Conservation (phyloP, 225 moss, liverwort and hornwort species). For the Bryum argenteum region DNA sequence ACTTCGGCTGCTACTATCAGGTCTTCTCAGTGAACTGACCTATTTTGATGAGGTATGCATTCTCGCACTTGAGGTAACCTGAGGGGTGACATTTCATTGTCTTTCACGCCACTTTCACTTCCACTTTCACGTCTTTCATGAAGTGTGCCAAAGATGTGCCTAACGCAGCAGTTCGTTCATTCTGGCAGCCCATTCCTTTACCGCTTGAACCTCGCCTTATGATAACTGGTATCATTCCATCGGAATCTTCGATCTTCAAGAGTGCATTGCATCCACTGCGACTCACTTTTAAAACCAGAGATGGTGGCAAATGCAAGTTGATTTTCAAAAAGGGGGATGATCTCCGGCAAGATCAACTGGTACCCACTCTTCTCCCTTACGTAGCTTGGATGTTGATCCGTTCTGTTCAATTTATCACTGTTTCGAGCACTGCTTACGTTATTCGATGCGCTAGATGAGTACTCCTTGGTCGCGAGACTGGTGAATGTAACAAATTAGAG, state of each 20-base stretch:
- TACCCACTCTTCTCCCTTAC: conserved; percentile 26
- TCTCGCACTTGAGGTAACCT: not conserved
- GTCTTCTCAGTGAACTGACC: conserved; percentile 86
- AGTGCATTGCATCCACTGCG: conserved; percentile 79
- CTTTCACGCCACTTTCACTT: not conserved
- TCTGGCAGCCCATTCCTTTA: conserved; percentile 75
- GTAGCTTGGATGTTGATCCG: not conserved
- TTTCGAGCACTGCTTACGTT: not conserved
- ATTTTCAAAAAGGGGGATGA: conserved; percentile 96
- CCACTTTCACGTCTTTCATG: too few relatives aligned
- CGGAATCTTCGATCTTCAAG: conserved; percentile 86
- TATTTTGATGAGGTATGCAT: conserved; percentile 81
- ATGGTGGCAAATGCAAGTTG: conserved; percentile 80
- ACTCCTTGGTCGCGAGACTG: conserved; percentile 1
- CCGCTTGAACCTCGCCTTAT: conserved; percentile 84
- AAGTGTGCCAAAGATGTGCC: not conserved
- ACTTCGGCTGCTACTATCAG: conserved; percentile 78
- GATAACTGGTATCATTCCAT: conserved; percentile 89
- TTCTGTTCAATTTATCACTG: not conserved
- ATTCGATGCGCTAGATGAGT: not conserved
- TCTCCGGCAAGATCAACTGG: conserved; percentile 91
- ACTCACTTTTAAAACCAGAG: conserved; percentile 69
- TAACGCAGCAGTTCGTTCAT: conserved; percentile 20
- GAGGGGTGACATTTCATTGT: not conserved
- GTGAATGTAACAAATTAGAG: conserved; percentile 1